These are phyloP conservation scores for Gleditsia sinensis DNA, from an alignment of 306 rosid species.

Conservation along the genomic window DNA sequence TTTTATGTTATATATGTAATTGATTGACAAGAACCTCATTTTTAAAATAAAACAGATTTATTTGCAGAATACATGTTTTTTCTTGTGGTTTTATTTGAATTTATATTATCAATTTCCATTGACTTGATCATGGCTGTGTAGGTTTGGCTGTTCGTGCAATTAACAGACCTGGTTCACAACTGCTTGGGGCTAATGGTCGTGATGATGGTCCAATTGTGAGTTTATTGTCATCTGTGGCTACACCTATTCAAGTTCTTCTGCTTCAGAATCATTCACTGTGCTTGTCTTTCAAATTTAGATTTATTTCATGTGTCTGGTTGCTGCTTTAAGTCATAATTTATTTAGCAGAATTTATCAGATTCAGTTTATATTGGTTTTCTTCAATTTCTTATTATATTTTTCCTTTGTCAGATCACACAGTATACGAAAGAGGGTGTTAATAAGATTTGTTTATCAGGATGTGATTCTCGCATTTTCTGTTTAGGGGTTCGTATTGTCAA, in stretches of 20 bases:
- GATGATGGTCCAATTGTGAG: conserved; percentile 98
- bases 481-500: conserved; percentile 90
- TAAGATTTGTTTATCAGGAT: conserved; percentile 80
- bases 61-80: neutral
- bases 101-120: neutral
- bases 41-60: neutral
- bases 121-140: conserved; percentile 34
- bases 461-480: conserved; percentile 88
- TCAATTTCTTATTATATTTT: conserved; percentile 20
- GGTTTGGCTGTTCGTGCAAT: conserved; percentile 86
- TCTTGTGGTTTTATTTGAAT: conserved; percentile 11
- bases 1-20: conserved; percentile 5
- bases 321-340: neutral
- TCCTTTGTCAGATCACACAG: conserved; percentile 76
- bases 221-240: conserved; percentile 27
- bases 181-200: conserved; percentile 94
- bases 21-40: neutral
- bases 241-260: neutral
- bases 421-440: conserved; percentile 81
- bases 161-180: conserved; percentile 87
- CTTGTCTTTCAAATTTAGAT: conserved; percentile 19
- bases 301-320: neutral
- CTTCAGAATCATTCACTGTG: neutral
- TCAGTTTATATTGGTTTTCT: conserved; percentile 30
- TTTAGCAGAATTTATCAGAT: neutral